Evolutionary conservation across 1,284 basidiomycete species (phyloP), one percentile per base, ranked within the genome.

Genomic region (Tylopilus sp.): DNA sequence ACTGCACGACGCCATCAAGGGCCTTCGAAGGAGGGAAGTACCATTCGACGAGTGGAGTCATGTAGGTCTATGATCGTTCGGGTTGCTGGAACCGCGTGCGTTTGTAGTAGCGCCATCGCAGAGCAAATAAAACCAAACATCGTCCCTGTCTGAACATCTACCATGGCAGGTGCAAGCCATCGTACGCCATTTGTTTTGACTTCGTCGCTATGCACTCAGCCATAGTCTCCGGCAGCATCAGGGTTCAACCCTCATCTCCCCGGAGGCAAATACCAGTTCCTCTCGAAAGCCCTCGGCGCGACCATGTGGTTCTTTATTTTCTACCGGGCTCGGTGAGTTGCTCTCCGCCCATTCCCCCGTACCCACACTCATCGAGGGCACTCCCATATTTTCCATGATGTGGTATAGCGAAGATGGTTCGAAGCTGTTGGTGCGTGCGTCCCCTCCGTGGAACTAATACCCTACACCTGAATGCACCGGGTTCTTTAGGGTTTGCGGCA

Each of bases 251-350:
- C 91, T 35, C 90, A 92, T 68, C 75, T 92, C 34, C 89, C 91
- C 35, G 83, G 86, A 19, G 75, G 84, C 60, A 79, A 77, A 63
- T 82, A 92, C 71, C 82, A 79, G 54, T 81, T 92, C 66, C 77
- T 94, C 30, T 81, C 88, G 35, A 94, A 93, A 71, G 81, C 82
- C 44, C 75, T 96, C 49, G 93, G 92, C 50, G 92, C 92, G 33
- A 82, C 84, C 36, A 96, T 96, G 92, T 96, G 92, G 92, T 96
- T 96, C 82, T 97, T 94, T 78, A 90, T 96, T 69, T 95, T 96
- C 76, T 96, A 95, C 73, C 84, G 92, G 53, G 86, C 89, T 56
- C 78, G 92, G 92, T 94, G 63, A 68, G 88, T 77, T 12, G 2
- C 30, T 15, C 19, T 11, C 6, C 33, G 11, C 34, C n/a, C 38